These are phyloP conservation scores for Canna indica DNA, from an alignment of 176 grass and related monocot genomes.

Conservation along the genomic window DNA sequence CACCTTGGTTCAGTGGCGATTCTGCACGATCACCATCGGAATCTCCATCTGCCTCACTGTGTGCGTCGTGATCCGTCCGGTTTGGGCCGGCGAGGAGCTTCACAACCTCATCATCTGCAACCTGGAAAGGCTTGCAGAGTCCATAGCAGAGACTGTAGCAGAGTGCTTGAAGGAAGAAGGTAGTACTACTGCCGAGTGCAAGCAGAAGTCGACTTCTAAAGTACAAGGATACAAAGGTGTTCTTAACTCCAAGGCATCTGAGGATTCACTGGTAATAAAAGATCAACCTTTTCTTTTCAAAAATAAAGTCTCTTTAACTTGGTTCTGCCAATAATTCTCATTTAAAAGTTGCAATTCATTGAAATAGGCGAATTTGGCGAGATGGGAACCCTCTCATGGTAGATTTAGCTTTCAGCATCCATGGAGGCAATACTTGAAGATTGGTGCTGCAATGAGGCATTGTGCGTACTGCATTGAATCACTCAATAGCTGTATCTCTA, in stretches of 20 bases:
- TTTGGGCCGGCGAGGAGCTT: constrained; percentile 76
- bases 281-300: not conserved
- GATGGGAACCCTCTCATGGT: constrained; percentile 84
- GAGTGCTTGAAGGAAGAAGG: constrained; percentile 34
- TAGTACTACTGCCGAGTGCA: not conserved
- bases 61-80: constrained; percentile 41
- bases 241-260: constrained; percentile 82
- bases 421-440: constrained; percentile 57
- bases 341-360: too few relatives aligned
- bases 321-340: too few relatives aligned
- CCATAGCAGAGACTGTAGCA: constrained; percentile 34
- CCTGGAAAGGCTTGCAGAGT: constrained; percentile 69
- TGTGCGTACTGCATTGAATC: constrained; percentile 85
- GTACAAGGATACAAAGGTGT: constrained; percentile 69
- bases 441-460: constrained; percentile 67
- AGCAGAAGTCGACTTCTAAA: constrained; percentile 9
- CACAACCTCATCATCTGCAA: constrained; percentile 53
- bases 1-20: constrained; percentile 42
- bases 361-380: constrained; percentile 59
- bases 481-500: constrained; percentile 41
- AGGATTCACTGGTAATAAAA: constrained; percentile 43
- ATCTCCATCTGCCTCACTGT: constrained; percentile 62
- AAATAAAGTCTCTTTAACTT: not conserved
- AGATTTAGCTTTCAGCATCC: constrained; percentile 70
- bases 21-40: constrained; percentile 60